Evolutionary conservation across 352 stramenopile genomes (phyloP).

Genomic region (Pythium apleroticum): DNA sequence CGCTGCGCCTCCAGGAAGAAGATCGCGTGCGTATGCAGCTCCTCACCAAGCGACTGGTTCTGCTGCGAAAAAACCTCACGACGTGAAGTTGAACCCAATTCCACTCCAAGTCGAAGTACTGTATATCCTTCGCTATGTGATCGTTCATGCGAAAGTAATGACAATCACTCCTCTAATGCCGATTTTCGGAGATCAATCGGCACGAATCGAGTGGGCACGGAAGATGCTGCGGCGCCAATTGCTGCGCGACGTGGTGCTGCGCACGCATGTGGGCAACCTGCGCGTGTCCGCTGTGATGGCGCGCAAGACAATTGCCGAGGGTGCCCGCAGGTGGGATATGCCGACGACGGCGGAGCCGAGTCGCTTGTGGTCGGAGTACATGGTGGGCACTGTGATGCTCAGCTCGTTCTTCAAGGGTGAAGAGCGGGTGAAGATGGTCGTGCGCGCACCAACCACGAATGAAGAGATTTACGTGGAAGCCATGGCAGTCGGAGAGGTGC

Average conservation of each 20-base stretch:
- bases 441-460: constrained; percentile 63
- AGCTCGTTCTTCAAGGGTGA: constrained; percentile 87
- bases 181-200: neutral
- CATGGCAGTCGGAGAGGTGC: constrained; percentile 75
- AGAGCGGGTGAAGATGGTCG: constrained; percentile 76
- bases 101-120: neutral
- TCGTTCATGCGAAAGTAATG: neutral
- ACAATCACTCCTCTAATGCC: constrained; percentile 15
- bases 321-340: constrained; percentile 57
- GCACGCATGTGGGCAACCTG: constrained; percentile 78
- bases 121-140: neutral
- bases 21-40: constrained; percentile 55
- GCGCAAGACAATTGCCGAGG: constrained; percentile 52
- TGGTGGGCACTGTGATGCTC: constrained; percentile 83
- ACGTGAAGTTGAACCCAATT: constrained; percentile 26
- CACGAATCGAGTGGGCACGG: constrained; percentile 14
- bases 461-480: constrained; percentile 75
- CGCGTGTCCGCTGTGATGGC: constrained; percentile 78
- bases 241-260: constrained; percentile 67
- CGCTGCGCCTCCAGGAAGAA: constrained; percentile 66
- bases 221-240: constrained; percentile 20
- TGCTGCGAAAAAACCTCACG: constrained; percentile 51
- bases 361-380: constrained; percentile 86
- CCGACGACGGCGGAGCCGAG: constrained; percentile 40
- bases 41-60: constrained; percentile 42